Evolutionary conservation across 2,329 filamentous ascomycete genomes (phyloP), one percentile per base, ranked within the genome.

Genomic region (Aspergillus oerlinghausenensis): DNA sequence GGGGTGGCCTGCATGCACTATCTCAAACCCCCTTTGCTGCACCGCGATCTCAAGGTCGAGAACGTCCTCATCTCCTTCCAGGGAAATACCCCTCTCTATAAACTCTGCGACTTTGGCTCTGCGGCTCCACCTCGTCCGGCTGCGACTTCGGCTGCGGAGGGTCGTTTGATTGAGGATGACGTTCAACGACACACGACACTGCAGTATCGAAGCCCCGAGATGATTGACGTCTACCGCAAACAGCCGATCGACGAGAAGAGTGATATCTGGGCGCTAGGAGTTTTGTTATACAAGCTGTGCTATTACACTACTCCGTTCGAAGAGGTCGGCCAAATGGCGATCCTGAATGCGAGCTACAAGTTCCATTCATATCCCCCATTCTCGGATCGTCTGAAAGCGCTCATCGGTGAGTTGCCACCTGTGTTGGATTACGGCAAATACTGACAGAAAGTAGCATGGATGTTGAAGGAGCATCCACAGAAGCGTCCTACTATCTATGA

Each of bases 1-100:
- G 94, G 94, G 40, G 92, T 99, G 48, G 94, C 94, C 29, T 96
- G 92, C 73, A 99, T 99, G 94, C 94, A 99, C 77, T 99, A 99
- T 75, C 86, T 99, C 50, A 95, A 95, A 76, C 94, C 94, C 4
- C 87, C 94, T 51, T 78, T 99, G 55, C 81, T 99, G 57, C 94
- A 99, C 75, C 86, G 94, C 62, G 94, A 99, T 75, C 79, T 99
- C 61, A 99, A 99, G 77, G 93, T 99, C 61, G 94, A 99, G 76
- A 99, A 99, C 70, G 92, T 99, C 47, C 82, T 99, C 55, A 99
- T 99, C 62, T 89, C 88, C 49, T 79, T 82, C 45, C 81, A 82
- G 50, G 84, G 83, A 10, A 80, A 82, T n/a, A 82, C 83, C 43
- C 86, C 84, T 65, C 83, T 87, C 63, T 99, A 97, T 81, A 99